Percentiles rank a stretch among this genome's conserved stretches.
These are phyloP conservation scores for Bimuria novae-zelandiae DNA, from an alignment of 2,329 filamentous ascomycete genomes.

Conservation along the genomic window DNA sequence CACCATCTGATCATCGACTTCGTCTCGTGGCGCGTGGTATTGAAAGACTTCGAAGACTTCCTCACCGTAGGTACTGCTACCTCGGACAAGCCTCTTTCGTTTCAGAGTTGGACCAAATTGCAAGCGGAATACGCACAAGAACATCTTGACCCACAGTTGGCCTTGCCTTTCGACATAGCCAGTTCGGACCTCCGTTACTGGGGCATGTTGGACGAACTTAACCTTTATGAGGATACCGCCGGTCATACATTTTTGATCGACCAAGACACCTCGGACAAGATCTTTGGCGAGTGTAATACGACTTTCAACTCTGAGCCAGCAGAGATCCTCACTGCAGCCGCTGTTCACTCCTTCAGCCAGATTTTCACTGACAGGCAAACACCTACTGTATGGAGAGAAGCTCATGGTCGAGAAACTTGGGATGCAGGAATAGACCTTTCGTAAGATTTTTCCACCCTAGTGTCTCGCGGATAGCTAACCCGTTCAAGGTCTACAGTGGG, in stretches of 20 bases:
- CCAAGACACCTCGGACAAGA: constrained; percentile 11
- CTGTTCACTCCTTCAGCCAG: constrained; percentile 51
- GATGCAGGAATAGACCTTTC: constrained; percentile 34
- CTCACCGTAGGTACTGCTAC: not conserved
- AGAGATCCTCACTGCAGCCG: constrained; percentile 29
- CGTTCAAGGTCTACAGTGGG: constrained; percentile 29
- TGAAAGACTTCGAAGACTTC: constrained; percentile 44
- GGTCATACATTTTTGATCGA: constrained; percentile 17
- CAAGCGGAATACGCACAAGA: constrained; percentile 15
- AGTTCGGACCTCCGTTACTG: constrained; percentile 24
- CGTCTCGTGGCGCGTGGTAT: constrained; percentile 49
- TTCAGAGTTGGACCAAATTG: constrained; percentile 10
- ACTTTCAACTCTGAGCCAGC: constrained; percentile 55
- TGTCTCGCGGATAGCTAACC: no score
- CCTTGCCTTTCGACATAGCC: constrained; percentile 20
- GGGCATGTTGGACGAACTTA: constrained; percentile 20
- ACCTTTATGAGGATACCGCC: constrained; percentile 12
- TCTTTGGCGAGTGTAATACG: constrained; percentile 30
- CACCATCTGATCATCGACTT: constrained; percentile 45
- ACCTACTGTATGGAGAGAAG: constrained; percentile 44
- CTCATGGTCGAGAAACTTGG: constrained; percentile 31
- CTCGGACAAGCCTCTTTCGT: constrained; percentile 4
- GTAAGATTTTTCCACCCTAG: no score
- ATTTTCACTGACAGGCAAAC: constrained; percentile 52
- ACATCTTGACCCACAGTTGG: not conserved